A percentile compares a stretch with the other conserved stretches of the same genome.
Conservation (phyloP, 805 yeast genomes). For the Zygotorulaspora sp. region DNA sequence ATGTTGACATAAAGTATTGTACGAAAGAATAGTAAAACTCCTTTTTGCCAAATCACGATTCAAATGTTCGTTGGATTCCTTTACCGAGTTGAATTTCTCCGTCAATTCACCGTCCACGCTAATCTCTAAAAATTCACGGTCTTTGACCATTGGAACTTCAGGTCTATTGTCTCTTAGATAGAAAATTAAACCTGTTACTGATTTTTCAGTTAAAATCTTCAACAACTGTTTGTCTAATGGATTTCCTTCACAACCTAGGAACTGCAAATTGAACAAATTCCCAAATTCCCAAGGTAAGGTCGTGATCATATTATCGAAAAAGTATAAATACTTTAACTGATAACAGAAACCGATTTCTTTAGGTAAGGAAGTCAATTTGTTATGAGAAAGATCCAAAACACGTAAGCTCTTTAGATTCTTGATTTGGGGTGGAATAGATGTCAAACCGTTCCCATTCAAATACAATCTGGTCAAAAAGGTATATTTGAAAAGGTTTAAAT, state of each 20-base stretch:
- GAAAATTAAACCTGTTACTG: slow-evolving; percentile 77
- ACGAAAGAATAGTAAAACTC: slow-evolving; percentile 73
- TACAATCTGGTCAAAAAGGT: slow-evolving; percentile 81
- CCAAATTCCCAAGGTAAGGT: slow-evolving; percentile 84
- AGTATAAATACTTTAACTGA: slow-evolving; percentile 72
- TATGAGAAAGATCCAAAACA: slow-evolving; percentile 80
- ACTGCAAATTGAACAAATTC: slow-evolving; percentile 72
- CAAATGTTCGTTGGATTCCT: slow-evolving; percentile 29
- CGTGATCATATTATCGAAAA: slow-evolving; percentile 79
- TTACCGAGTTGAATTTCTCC: slow-evolving; percentile 27
- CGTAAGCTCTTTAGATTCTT: slow-evolving; percentile 66
- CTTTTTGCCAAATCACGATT: slow-evolving; percentile 29
- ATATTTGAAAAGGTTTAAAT: slow-evolving; percentile 74
- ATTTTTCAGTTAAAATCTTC: slow-evolving; percentile 68
- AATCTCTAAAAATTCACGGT: slow-evolving; percentile 78
- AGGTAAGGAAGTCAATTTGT: slow-evolving; percentile 69
- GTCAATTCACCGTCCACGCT: slow-evolving; percentile 69
- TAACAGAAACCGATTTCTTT: slow-evolving; percentile 77
- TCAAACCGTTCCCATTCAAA: slow-evolving; percentile 78
- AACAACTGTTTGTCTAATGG: slow-evolving; percentile 65
- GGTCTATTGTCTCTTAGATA: slow-evolving; percentile 82
- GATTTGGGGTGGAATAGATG: slow-evolving; percentile 61
- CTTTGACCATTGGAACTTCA: slow-evolving; percentile 55
- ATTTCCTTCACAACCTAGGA: slow-evolving; percentile 92
- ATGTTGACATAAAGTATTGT: slow-evolving; percentile 91